phyloP scores from a whole-genome alignment of 2,329 filamentous ascomycete species.

The Stachybotrys chartarum region DNA sequence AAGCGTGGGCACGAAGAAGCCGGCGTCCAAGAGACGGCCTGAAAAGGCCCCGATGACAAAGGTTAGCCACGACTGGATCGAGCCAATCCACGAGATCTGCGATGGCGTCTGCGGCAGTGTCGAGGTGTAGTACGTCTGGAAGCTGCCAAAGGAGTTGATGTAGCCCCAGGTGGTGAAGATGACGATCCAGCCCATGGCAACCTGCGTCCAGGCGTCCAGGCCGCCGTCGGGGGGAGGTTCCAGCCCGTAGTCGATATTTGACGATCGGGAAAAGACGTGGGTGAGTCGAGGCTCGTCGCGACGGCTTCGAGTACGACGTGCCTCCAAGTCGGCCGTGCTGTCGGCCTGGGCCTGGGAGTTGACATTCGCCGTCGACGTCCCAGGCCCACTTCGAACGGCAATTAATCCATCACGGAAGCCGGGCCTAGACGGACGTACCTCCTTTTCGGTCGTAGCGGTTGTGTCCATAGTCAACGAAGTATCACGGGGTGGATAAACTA shows the following conservation, averaged over 20 bases:
- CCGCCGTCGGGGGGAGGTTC: slow-evolving; percentile 17
- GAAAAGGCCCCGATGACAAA: slow-evolving; percentile 35
- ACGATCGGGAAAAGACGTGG: neutral
- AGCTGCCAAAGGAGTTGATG: slow-evolving; percentile 37
- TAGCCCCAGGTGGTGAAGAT: slow-evolving; percentile 37
- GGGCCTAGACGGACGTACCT: neutral
- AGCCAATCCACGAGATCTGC: slow-evolving; percentile 38
- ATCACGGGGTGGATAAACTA: neutral
- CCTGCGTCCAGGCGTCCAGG: slow-evolving; percentile 26
- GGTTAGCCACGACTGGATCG: slow-evolving; percentile 35
- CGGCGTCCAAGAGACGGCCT: slow-evolving; percentile 36
- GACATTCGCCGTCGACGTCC: neutral
- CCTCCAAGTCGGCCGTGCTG: neutral
- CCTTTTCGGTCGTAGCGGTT: neutral
- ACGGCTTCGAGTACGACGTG: neutral
- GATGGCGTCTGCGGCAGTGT: slow-evolving; percentile 22
- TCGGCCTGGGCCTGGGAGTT: neutral
- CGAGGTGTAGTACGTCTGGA: slow-evolving; percentile 33
- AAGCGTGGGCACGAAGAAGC: slow-evolving; percentile 31
- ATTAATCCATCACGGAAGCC: neutral
- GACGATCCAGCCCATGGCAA: slow-evolving; percentile 30
- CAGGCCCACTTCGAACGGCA: neutral
- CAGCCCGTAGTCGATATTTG: neutral
- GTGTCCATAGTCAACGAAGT: neutral
- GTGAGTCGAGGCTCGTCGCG: neutral